Conservation (phyloP, 331 rosid genomes). For the Acacia concinna region DNA sequence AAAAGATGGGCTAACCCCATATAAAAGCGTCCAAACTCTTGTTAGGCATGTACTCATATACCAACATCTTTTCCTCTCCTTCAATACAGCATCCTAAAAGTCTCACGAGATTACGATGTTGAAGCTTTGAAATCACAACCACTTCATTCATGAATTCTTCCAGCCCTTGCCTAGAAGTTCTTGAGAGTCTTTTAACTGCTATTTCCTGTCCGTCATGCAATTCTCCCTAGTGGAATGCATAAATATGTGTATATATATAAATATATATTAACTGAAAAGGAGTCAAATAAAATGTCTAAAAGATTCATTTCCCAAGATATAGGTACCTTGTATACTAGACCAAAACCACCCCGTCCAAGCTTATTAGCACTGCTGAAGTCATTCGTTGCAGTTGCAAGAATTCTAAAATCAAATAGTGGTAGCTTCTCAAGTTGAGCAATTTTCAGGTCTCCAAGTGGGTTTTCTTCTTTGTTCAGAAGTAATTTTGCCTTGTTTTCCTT, state of each 20-base stretch:
- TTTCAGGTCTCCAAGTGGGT: neutral
- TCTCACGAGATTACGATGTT: neutral
- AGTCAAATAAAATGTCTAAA: neutral
- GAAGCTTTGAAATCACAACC: neutral
- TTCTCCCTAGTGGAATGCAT: neutral
- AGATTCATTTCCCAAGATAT: neutral
- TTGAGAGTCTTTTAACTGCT: neutral
- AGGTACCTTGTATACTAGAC: neutral
- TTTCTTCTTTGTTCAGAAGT: neutral
- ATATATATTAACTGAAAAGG: neutral
- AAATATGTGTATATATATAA: neutral
- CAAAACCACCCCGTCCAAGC: neutral
- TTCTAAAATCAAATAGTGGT: neutral
- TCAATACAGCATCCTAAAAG: neutral
- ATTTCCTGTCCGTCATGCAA: conserved; percentile 1
- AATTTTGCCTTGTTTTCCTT: neutral
- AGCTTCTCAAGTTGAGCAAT: neutral
- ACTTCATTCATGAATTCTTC: conserved; percentile 4
- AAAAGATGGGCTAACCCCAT: neutral
- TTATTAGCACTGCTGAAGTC: neutral
- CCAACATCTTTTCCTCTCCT: neutral
- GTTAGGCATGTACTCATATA: conserved; percentile 7
- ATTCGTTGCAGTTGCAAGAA: neutral
- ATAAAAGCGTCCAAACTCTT: conserved; percentile 4
- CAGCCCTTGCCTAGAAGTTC: neutral